Evolutionary conservation across 192 early-diverging fungal genomes (phyloP), one percentile per base, ranked within the genome.

Genomic region (Backusella parvicylindrica): DNA sequence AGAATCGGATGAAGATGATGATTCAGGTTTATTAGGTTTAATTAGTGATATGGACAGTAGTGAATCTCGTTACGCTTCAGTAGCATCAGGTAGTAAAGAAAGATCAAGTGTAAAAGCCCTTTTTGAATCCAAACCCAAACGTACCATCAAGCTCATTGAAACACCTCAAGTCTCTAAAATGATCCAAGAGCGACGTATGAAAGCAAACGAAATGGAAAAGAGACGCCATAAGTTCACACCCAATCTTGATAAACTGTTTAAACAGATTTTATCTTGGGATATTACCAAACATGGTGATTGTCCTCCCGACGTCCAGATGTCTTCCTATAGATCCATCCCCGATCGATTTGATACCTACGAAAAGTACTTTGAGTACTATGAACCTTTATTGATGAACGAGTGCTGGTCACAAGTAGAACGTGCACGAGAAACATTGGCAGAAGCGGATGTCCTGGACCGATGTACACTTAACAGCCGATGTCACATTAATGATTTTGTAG

Each of bases 301-400:
- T 16, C 92, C 92, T 21, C 90, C 88, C 0, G 80, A 84, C 33
- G 60, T 81, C 13, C 13, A 35, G 2, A 33, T 33, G 15, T 37
- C 77, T 6, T 37, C 70, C 26, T 81, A 89, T 47, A 38, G 64
- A 1, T 71, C 49, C 8, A 88, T 98, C 6, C 89, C 90, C 0
- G 81, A 89, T 30, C 73, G 21, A 12, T 98, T 95, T 72, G 69
- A 83, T 2, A 77, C 81, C 23, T 79, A 83, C 6, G 74, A 83
- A 30, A 80, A 90, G 49, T 99, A 98, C 75, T 76, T 76, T 2
- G 64, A 67, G 21, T 79, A 84, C 3, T 92, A 98, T 79, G 95
- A 96, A 79, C 96, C 95, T 0, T 78, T 98, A 50, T 67, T 97
- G 38, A 73, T 95, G 37, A 82, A 95, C 3, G 97, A 99, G 78